phyloP scores from a whole-genome alignment of 2,329 filamentous ascomycete species.

The Xenoacremonium recifei region DNA sequence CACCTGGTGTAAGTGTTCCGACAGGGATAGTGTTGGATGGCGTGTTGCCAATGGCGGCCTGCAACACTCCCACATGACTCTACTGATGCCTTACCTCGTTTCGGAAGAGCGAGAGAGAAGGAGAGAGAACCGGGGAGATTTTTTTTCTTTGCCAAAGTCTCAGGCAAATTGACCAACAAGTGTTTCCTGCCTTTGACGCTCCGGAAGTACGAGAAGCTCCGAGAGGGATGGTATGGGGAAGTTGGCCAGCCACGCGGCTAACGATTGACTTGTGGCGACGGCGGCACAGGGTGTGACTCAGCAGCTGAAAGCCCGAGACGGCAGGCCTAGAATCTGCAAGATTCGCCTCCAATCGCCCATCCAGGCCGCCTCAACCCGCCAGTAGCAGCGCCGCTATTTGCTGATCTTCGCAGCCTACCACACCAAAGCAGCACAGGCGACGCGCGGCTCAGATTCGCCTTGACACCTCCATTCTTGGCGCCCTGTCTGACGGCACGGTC shows the following conservation, averaged over 20 bases:
- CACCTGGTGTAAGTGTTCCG: no score
- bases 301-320: conserved; percentile 1
- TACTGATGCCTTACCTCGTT: no score
- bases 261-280: conserved; percentile 15
- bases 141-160: no score
- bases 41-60: no score
- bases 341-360: no score
- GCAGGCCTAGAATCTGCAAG: no score
- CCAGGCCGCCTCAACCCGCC: conserved; percentile 10
- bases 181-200: background rate
- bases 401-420: conserved; percentile 2
- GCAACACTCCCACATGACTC: no score
- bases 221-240: conserved; percentile 8
- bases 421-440: conserved; percentile 9
- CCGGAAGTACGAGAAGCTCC: conserved; percentile 9
- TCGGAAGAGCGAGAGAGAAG: no score
- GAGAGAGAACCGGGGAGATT: no score
- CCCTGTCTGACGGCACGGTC: background rate
- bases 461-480: conserved; percentile 3
- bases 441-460: conserved; percentile 21
- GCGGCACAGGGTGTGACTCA: conserved; percentile 16
- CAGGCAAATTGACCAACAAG: no score
- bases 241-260: conserved; percentile 21
- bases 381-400: background rate
- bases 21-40: no score